These are phyloP conservation scores for Clonostachys chloroleuca DNA, from an alignment of 2,329 filamentous ascomycete genomes.

Conservation along the genomic window DNA sequence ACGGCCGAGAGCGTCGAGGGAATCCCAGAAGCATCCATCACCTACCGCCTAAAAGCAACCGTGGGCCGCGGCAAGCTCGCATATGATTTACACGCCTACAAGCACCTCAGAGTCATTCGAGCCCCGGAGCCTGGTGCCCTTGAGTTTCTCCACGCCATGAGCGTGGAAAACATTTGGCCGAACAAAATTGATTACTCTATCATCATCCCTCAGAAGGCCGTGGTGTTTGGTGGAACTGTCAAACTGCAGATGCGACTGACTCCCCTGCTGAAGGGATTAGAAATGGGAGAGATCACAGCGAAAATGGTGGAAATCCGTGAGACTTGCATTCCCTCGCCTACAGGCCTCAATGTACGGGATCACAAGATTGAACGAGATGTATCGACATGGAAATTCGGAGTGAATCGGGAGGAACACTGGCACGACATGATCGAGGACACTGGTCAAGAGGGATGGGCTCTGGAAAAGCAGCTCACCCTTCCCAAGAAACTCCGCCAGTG, in stretches of 20 bases:
- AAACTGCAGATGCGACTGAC: conserved; percentile 83
- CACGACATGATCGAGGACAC: conserved; percentile 65
- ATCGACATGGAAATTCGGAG: conserved; percentile 50
- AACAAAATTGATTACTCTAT: conserved; percentile 98
- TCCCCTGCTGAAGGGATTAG: conserved; percentile 82
- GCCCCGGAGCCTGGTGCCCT: conserved; percentile 72
- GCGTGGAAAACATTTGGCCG: conserved; percentile 95
- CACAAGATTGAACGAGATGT: conserved; percentile 64
- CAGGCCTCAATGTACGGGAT: conserved; percentile 42
- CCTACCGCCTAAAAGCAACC: conserved; percentile 88
- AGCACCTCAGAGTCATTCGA: conserved; percentile 72
- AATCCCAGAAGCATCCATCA: conserved; percentile 77
- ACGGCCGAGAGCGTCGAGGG: conserved; percentile 89
- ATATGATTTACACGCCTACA: conserved; percentile 79
- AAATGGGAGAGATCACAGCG: conserved; percentile 77
- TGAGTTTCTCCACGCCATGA: conserved; percentile 83
- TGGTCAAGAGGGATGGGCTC: conserved; percentile 60
- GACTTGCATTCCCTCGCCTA: conserved; percentile 46
- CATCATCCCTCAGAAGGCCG: conserved; percentile 86
- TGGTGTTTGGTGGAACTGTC: conserved; percentile 87
- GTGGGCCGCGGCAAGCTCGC: conserved; percentile 83
- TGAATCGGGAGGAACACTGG: conserved; percentile 59
- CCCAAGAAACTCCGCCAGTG: conserved; percentile 80
- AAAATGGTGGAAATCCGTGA: conserved; percentile 78
- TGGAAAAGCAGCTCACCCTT: conserved; percentile 61